Base-by-base conservation (phyloP, 306 rosid species). In the Vachellia pachyceras region DNA sequence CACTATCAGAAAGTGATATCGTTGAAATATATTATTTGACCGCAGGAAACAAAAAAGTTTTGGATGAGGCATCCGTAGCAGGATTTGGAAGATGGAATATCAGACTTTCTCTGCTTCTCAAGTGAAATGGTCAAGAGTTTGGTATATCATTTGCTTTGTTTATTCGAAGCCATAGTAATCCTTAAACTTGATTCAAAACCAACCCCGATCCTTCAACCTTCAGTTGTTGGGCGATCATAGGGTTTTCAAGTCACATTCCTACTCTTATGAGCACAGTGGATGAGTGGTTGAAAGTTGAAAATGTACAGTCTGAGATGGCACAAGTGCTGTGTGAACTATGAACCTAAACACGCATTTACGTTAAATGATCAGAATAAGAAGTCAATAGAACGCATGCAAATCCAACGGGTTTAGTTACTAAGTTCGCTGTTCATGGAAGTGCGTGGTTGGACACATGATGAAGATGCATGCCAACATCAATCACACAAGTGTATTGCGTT, bases 1-100 rank as follows among this genome's bases (percentile, higher is more conserved):
- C 33, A 17, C 64, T 47, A 60, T 71, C 76, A 8, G 84, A 85
- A 78, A 79, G 84, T n/a, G 65, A 15, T 52, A 45, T 75, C 57
- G 86, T 85, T 85, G 88, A 85, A 85, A 82, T 82, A 79, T 82
- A 46, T 85, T 29, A 85, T 61, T 85, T 82, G 79, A 74, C 82
- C 76, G 12, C 49, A 75, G 86, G 45, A 3, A 3, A 10, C 0
- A 72, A 46, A 78, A 85, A 75, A 61, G 42, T 17, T 29, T 14
- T 47, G 39, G 75, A 74, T 73, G 70, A 39, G 57, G 82, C 84
- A 79, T 79, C 69, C 79, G 79, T 77, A 41, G 54, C 45, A 23
- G 75, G 52, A 76, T 1, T 73, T 74, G 3, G 44, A 44, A 74
- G 61, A 58, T 47, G 72, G 6, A 35, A 41, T 46, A 73, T 29